Percentiles rank a stretch among this genome's conserved stretches.
These are phyloP conservation scores for Nicotiana rustica DNA, from an alignment of 305 asterid species.

Conservation along the genomic window DNA sequence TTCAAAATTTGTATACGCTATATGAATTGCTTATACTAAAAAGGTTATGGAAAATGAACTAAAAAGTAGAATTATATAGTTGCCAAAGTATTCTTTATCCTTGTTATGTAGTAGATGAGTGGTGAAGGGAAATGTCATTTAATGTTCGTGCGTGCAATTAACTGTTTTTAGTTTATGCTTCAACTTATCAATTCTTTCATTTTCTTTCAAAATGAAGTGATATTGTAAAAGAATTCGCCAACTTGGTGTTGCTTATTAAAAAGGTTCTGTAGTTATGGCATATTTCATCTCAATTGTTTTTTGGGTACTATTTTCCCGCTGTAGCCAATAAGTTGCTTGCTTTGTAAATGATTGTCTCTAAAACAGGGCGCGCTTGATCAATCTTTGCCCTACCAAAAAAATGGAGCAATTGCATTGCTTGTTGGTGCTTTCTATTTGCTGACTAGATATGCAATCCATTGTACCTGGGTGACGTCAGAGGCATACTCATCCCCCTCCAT, in stretches of 20 bases:
- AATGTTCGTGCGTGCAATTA: neutral
- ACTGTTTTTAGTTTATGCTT: neutral
- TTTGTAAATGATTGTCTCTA: conserved; percentile 20
- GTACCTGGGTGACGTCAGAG: conserved; percentile 99
- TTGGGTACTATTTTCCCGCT: neutral
- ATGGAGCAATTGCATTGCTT: conserved; percentile 92
- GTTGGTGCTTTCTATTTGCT: conserved; percentile 89
- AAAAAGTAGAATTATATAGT: neutral
- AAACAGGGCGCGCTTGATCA: conserved; percentile 87
- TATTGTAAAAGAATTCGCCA: neutral
- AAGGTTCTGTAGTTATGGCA: neutral
- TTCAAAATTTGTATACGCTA: neutral
- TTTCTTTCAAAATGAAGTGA: conserved; percentile 5
- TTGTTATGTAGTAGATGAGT: neutral
- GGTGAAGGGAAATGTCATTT: neutral
- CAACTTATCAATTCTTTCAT: neutral
- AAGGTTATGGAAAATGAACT: conserved; percentile 12
- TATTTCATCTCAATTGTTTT: neutral
- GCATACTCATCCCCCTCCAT: conserved; percentile 99
- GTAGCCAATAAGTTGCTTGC: conserved; percentile 2
- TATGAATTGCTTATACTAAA: neutral
- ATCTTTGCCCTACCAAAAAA: conserved; percentile 79
- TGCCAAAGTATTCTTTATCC: neutral
- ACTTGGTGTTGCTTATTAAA: neutral
- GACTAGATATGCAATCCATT: conserved; percentile 91